These are phyloP conservation scores for Entomortierella beljakovae DNA, from an alignment of 192 early-diverging fungal genomes.

Conservation along the genomic window DNA sequence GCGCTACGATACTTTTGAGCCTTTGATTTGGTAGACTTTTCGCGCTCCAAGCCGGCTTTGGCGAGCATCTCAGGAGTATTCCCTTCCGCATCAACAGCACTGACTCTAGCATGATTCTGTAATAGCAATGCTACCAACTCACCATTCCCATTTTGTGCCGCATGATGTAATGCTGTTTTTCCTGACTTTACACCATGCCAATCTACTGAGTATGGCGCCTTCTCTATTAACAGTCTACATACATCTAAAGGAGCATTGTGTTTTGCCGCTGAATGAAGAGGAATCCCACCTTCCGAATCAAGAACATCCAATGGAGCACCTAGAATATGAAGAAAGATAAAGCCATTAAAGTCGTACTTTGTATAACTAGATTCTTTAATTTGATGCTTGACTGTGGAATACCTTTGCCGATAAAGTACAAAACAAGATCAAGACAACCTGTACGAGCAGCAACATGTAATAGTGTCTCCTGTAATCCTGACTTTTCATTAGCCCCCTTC, in stretches of 20 bases:
- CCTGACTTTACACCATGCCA: slow-evolving; percentile 13
- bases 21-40: slow-evolving; percentile 16
- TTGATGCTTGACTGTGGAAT: neutral
- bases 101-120: slow-evolving; percentile 44
- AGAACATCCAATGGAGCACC: slow-evolving; percentile 49
- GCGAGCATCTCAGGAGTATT: slow-evolving; percentile 50
- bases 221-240: slow-evolving; percentile 41
- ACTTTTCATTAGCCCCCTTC: neutral
- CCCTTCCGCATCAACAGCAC: slow-evolving; percentile 26
- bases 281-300: slow-evolving; percentile 42
- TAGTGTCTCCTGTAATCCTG: slow-evolving; percentile 38
- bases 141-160: slow-evolving; percentile 30
- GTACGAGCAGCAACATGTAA: slow-evolving; percentile 45
- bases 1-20: slow-evolving; percentile 24
- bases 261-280: slow-evolving; percentile 46
- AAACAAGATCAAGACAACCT: slow-evolving; percentile 26
- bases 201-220: slow-evolving; percentile 38
- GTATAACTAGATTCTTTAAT: neutral
- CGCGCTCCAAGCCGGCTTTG: slow-evolving; percentile 21
- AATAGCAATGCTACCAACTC: slow-evolving; percentile 44
- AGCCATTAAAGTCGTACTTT: neutral
- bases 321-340: slow-evolving; percentile 1
- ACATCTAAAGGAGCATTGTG: slow-evolving; percentile 11
- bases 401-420: slow-evolving; percentile 31
- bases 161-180: slow-evolving; percentile 49